A percentile compares a stretch with the other conserved stretches of the same genome.
Evolutionary conservation across 75 land plant species (phyloP).

Genomic region (Pinus taeda): DNA sequence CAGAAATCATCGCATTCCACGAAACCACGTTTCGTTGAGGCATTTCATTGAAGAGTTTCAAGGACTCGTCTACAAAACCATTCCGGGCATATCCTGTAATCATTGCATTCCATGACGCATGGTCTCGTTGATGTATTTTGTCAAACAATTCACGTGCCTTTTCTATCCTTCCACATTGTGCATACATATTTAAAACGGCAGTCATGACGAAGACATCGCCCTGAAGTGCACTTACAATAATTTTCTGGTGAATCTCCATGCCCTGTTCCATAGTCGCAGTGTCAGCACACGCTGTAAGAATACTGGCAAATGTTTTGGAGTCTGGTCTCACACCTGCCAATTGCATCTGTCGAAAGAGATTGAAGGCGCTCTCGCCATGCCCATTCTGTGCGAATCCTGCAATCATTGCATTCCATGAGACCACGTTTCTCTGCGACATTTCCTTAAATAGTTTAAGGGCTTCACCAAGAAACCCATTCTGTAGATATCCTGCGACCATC

Average conservation of each 20-base stretch:
- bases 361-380: constrained; percentile 29
- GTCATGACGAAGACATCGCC: constrained; percentile 19
- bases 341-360: constrained; percentile 46
- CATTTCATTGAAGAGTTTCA: constrained; percentile 5
- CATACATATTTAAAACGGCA: constrained; percentile 38
- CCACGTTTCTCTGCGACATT: constrained; percentile 36
- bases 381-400: constrained; percentile 31
- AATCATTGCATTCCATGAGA: constrained; percentile 69
- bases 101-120: constrained; percentile 15
- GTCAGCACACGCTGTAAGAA: constrained; percentile 28
- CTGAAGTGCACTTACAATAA: constrained; percentile 16
- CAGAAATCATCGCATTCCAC: constrained; percentile 21
- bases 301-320: constrained; percentile 21
- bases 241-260: constrained; percentile 22
- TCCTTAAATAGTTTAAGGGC: constrained; percentile 31
- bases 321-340: constrained; percentile 12
- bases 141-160: constrained; percentile 37
- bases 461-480: constrained; percentile 14
- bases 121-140: not conserved
- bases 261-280: constrained; percentile 19
- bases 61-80: not conserved
- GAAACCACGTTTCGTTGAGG: constrained; percentile 3
- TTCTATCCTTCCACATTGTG: constrained; percentile 23
- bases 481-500: constrained; percentile 50
- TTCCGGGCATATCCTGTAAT: constrained; percentile 11